phyloP scores from a whole-genome alignment of 495 filamentous ascomycete genomes.

The Xeromyces bisporus region DNA sequence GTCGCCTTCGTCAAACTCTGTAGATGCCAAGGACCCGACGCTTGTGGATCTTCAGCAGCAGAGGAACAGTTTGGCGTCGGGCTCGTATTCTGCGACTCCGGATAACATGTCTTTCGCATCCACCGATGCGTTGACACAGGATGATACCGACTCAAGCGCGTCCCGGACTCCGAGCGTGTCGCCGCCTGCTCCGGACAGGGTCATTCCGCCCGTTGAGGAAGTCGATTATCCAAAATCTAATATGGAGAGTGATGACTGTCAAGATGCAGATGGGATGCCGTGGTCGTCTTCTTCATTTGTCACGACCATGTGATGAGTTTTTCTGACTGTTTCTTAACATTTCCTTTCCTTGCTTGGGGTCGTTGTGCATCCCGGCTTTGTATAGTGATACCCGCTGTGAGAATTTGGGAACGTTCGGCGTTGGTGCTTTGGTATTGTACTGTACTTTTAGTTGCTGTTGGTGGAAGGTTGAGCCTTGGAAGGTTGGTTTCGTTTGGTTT shows the following conservation, averaged over 20 bases:
- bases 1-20: background rate
- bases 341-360: too few species aligned
- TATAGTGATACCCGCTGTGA: too few species aligned
- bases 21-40: background rate
- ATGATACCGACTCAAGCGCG: conserved; percentile 12
- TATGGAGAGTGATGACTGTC: background rate
- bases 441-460: too few species aligned
- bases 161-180: conserved; percentile 24
- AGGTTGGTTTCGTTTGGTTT: too few species aligned
- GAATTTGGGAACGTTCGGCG: too few species aligned
- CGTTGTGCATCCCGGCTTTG: too few species aligned
- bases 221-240: background rate
- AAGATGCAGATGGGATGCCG: background rate
- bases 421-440: too few species aligned
- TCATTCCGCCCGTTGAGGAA: conserved; percentile 5
- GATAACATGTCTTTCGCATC: conserved; percentile 18
- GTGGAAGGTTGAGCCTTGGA: too few species aligned
- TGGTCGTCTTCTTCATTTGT: background rate
- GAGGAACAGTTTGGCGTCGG: conserved; percentile 5
- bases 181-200: conserved; percentile 7
- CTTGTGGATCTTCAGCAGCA: conserved; percentile 5
- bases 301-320: too few species aligned
- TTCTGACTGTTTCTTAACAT: too few species aligned
- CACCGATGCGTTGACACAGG: conserved; percentile 10
- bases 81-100: conserved; percentile 10